These are phyloP conservation scores for Arthrocladium fulminans DNA, from an alignment of 2,329 filamentous ascomycete species.

Conservation along the genomic window DNA sequence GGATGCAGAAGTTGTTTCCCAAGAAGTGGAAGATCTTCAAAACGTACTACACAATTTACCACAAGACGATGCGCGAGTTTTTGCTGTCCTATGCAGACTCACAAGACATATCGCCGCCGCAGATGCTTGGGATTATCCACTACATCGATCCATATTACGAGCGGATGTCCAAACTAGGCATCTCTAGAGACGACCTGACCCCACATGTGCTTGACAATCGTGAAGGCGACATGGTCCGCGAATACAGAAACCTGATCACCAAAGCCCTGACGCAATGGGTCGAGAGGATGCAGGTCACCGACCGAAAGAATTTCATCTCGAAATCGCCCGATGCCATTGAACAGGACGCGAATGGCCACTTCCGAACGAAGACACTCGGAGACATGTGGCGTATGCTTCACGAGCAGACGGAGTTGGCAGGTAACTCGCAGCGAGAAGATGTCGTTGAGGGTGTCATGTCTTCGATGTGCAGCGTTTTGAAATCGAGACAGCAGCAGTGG, in stretches of 20 bases:
- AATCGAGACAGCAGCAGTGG: constrained; percentile 42
- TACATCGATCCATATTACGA: constrained; percentile 95
- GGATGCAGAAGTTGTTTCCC: constrained; percentile 85
- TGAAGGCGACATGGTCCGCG: constrained; percentile 79
- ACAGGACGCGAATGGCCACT: constrained; percentile 78
- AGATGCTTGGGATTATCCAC: constrained; percentile 84
- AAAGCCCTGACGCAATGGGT: constrained; percentile 96
- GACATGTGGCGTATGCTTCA: constrained; percentile 97
- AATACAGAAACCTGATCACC: constrained; percentile 92
- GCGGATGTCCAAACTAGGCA: constrained; percentile 87
- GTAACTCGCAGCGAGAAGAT: constrained; percentile 74
- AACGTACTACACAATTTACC: constrained; percentile 84
- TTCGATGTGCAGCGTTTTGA: constrained; percentile 34
- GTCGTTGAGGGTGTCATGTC: constrained; percentile 93
- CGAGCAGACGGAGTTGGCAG: constrained; percentile 80
- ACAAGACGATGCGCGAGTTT: constrained; percentile 91
- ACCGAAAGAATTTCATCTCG: constrained; percentile 70
- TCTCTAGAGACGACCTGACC: constrained; percentile 63
- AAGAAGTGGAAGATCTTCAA: constrained; percentile 94
- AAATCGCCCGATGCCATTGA: constrained; percentile 74
- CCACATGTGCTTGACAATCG: constrained; percentile 87
- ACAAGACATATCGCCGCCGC: constrained; percentile 70
- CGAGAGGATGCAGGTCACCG: constrained; percentile 77
- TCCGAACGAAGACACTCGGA: constrained; percentile 82
- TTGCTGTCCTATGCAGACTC: constrained; percentile 75